These are phyloP conservation scores for Euphorbia schlechtendalii DNA, from an alignment of 441 rosid genomes.

Conservation along the genomic window DNA sequence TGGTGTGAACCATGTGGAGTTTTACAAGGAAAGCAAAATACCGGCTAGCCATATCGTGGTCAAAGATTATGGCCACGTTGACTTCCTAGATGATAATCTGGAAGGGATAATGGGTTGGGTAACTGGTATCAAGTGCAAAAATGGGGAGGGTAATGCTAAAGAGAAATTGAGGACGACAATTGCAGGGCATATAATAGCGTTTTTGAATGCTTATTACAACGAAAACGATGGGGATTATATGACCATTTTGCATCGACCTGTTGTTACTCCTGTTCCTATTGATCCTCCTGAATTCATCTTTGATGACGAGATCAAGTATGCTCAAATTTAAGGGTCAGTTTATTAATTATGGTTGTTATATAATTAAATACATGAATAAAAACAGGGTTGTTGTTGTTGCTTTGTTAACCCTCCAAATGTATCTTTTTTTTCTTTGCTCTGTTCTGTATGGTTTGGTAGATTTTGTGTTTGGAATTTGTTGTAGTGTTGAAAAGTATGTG, in stretches of 20 bases:
- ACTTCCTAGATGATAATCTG: conserved; percentile 36
- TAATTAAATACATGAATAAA: too few relatives aligned
- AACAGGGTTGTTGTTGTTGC: too few relatives aligned
- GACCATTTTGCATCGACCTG: conserved; percentile 24
- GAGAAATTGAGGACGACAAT: conserved; percentile 37
- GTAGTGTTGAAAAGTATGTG: too few relatives aligned
- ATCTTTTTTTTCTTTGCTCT: too few relatives aligned
- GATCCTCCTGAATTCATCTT: too few relatives aligned
- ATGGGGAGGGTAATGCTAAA: conserved; percentile 21
- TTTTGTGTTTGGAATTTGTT: too few relatives aligned
- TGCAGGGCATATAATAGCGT: conserved; percentile 42
- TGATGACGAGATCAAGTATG: too few relatives aligned
- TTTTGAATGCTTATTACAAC: conserved; percentile 24
- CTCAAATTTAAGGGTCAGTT: too few relatives aligned
- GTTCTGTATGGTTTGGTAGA: too few relatives aligned
- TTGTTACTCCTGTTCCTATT: conserved; percentile 29
- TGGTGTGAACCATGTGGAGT: conserved; percentile 38
- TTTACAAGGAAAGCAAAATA: conserved; percentile 35
- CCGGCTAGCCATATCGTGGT: conserved; percentile 31
- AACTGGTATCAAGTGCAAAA: conserved; percentile 22
- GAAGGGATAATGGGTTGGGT: conserved; percentile 9
- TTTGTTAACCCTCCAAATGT: too few relatives aligned
- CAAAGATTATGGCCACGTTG: conserved; percentile 47
- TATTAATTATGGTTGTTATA: too few relatives aligned
- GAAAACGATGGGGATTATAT: conserved; percentile 19